phyloP scores from a whole-genome alignment of 176 grass and related monocot species.

The Alloteropsis semialata region DNA sequence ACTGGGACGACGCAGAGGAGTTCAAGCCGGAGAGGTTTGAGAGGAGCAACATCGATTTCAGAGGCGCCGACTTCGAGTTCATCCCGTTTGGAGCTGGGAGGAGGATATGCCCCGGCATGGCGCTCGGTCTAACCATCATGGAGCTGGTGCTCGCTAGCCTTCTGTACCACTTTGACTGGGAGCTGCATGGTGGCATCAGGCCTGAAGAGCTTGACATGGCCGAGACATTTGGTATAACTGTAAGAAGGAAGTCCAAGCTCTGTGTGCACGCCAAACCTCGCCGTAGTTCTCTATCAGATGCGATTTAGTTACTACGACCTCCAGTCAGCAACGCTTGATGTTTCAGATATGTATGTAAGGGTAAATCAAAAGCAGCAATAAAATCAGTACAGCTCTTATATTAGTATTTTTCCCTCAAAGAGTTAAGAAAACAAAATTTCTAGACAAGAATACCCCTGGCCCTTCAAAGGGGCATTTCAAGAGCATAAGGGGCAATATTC shows the following conservation, averaged over 20 bases:
- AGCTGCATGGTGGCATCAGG: not conserved
- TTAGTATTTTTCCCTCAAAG: too few relatives aligned
- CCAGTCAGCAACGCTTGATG: too few relatives aligned
- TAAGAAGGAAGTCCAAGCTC: not conserved
- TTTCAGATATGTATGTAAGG: too few relatives aligned
- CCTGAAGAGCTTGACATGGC: not conserved
- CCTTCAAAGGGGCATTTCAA: too few relatives aligned
- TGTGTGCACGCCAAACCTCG: not conserved
- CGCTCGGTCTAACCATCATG: not conserved
- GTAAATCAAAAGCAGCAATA: too few relatives aligned
- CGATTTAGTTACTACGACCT: too few relatives aligned
- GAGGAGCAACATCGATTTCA: not conserved
- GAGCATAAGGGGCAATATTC: too few relatives aligned
- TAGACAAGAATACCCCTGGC: too few relatives aligned
- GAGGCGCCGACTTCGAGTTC: not conserved
- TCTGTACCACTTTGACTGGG: not conserved
- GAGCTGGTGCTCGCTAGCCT: constrained; percentile 7
- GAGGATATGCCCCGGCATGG: not conserved
- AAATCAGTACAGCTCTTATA: too few relatives aligned
- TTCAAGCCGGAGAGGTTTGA: not conserved
- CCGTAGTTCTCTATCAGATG: not conserved
- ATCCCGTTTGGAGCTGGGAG: not conserved
- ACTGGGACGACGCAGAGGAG: not conserved
- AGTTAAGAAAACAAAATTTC: too few relatives aligned
- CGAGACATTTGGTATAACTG: not conserved